Base-by-base conservation (phyloP, 2,329 filamentous ascomycete species). In the Calonectria multiphialidica region DNA sequence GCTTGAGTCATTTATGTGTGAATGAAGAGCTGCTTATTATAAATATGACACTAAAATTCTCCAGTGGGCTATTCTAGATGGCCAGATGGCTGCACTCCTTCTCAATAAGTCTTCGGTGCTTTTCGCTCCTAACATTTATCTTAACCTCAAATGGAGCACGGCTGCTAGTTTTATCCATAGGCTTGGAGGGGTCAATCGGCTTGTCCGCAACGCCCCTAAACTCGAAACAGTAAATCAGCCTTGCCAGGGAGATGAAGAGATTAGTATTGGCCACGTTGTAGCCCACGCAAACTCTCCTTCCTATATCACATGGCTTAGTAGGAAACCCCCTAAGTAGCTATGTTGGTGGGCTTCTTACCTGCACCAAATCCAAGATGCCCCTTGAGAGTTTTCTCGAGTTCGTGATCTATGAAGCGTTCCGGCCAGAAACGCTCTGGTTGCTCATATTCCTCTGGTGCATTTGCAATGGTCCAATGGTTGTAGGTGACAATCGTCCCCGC, bases 351-450 rank as follows among this genome's bases (percentile, higher is more conserved):
- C 13, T 63, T 35, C 44, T 23, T 40, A 72, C 70, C 66, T 66
- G 70, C 40, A 40, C 66, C 61, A 47, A 69, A 72, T 9, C 59
- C 59, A 25, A 45, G 49, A 23, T 72, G 70, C 21, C 67, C 71
- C 13, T 70, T 72, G 1, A 72, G 23, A 8, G 67, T 35, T 5
- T 63, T 64, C 10, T 70, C 55, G 18, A 55, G 45, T 10, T 70
- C 59, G 8, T 53, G 50, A 47, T 70, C 13, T 2, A 65, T 16
- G 16, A 57, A 70, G n/a, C 59, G 47, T 16, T 70, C 67, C 1
- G 67, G 67, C 67, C 47, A 47, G 49, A 70, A 70, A 13, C 59
- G 35, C 15, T 47, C 47, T 0, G 67, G 59, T 10, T 65, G 59
- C 23, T 64, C 49, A 6, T 65, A 70, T 23, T 65, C 61, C 1